These are phyloP conservation scores for Casaregolazyma lundiana DNA, from an alignment of 1,139 yeast species.

Conservation along the genomic window DNA sequence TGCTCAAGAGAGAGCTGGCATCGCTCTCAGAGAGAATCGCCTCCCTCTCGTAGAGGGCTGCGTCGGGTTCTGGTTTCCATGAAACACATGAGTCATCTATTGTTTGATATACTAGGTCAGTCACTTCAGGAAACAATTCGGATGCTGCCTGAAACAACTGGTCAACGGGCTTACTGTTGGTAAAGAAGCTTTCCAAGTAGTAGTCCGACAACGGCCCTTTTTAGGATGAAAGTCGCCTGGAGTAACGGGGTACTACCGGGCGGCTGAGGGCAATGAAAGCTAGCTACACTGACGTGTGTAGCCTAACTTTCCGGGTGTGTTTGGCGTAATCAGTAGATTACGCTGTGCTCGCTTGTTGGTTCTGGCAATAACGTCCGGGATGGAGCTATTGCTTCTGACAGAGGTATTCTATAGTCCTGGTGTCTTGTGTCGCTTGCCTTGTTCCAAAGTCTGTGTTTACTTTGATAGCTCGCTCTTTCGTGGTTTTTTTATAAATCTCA, in stretches of 20 bases:
- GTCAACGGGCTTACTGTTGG: neutral
- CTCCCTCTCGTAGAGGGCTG: neutral
- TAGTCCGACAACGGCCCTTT: neutral
- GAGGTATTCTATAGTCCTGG: too few relatives aligned
- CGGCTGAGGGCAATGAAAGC: neutral
- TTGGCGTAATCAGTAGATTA: too few relatives aligned
- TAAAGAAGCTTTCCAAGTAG: neutral
- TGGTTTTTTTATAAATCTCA: neutral
- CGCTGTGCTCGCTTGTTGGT: too few relatives aligned
- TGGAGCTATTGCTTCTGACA: too few relatives aligned
- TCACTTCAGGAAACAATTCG: neutral
- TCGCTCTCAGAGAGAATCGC: neutral
- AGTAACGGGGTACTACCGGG: neutral
- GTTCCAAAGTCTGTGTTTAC: neutral
- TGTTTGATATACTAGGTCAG: neutral
- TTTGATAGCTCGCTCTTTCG: too few relatives aligned
- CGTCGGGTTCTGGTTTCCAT: neutral
- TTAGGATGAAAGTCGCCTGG: neutral
- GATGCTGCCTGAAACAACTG: slow-evolving; percentile 1
- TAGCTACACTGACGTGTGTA: neutral
- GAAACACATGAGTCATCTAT: neutral
- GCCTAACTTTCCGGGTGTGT: too few relatives aligned
- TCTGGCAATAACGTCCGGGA: too few relatives aligned
- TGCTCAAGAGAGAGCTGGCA: neutral
- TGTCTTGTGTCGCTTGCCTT: neutral